Evolutionary conservation across 2,329 filamentous ascomycete genomes (phyloP).

Genomic region (Cladosporium sp.): DNA sequence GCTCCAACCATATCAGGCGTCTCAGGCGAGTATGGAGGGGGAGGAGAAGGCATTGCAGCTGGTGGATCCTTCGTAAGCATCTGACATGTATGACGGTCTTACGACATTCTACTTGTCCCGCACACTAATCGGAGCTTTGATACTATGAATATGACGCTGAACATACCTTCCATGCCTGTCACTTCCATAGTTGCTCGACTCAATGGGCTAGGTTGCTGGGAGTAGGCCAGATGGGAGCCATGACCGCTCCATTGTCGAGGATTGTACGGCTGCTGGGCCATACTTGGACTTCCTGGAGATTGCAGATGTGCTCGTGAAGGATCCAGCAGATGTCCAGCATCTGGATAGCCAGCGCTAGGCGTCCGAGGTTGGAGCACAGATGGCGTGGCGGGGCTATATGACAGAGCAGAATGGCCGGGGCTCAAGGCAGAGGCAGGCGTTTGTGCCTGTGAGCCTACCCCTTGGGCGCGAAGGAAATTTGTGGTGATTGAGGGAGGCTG

Average conservation of each 20-base stretch:
- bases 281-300: conserved; percentile 34
- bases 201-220: conserved; percentile 31
- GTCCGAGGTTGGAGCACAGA: conserved; percentile 19
- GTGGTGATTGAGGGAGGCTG: conserved; percentile 45
- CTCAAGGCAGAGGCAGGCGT: conserved; percentile 42
- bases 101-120: conserved; percentile 9
- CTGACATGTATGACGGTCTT: conserved; percentile 9
- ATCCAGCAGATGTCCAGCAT: conserved; percentile 26
- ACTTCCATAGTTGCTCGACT: conserved; percentile 39
- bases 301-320: conserved; percentile 34
- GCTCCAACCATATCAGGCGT: conserved; percentile 39
- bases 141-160: background rate
- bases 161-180: conserved; percentile 52
- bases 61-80: conserved; percentile 19
- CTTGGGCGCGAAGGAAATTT: conserved; percentile 39
- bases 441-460: conserved; percentile 38
- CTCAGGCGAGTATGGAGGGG: conserved; percentile 51
- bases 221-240: conserved; percentile 39
- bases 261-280: conserved; percentile 45
- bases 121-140: background rate
- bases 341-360: conserved; percentile 27
- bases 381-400: conserved; percentile 27
- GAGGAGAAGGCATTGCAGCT: conserved; percentile 52
- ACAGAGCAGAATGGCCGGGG: conserved; percentile 26
- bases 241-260: conserved; percentile 51